A percentile compares a stretch with the other conserved stretches of the same genome.
Conservation (phyloP, 2,329 filamentous ascomycete genomes). For the Phyllosticta citribraziliensis region DNA sequence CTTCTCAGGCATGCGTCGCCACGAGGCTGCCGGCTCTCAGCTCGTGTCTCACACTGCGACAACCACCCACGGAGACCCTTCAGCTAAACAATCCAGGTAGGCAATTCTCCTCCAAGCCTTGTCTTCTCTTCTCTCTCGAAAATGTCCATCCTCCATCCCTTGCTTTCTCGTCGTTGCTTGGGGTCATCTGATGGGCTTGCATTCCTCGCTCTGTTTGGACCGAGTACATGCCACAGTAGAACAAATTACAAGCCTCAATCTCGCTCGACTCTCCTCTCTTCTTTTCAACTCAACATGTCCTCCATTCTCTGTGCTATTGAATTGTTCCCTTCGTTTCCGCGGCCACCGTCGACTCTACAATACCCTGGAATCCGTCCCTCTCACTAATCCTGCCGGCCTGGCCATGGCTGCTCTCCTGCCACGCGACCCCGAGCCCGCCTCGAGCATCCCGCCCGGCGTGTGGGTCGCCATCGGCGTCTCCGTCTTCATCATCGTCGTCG, state of each 20-base stretch:
- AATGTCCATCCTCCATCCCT: neutral
- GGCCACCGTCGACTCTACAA: neutral
- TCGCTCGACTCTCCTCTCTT: slow-evolving; percentile 1
- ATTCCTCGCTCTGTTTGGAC: slow-evolving; percentile 9
- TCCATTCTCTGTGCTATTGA: neutral
- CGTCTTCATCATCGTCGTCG: slow-evolving; percentile 19
- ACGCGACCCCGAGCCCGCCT: neutral
- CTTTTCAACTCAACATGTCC: slow-evolving; percentile 3
- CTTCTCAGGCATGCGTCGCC: neutral
- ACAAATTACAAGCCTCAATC: slow-evolving; percentile 7
- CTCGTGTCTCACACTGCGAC: neutral
- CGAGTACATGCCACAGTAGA: slow-evolving; percentile 8
- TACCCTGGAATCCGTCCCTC: neutral
- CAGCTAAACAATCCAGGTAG: neutral
- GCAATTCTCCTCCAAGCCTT: neutral
- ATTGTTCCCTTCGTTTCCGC: slow-evolving; percentile 1
- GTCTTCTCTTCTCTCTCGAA: neutral
- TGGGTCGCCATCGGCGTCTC: slow-evolving; percentile 7
- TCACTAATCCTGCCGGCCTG: neutral
- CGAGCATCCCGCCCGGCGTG: slow-evolving; percentile 3
- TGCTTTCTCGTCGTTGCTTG: slow-evolving; percentile 6
- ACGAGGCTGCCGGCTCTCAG: neutral
- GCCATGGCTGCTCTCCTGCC: neutral
- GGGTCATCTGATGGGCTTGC: neutral
- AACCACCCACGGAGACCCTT: neutral